Conservation (phyloP, 2,329 filamentous ascomycete species). For the Colletotrichum filicis region DNA sequence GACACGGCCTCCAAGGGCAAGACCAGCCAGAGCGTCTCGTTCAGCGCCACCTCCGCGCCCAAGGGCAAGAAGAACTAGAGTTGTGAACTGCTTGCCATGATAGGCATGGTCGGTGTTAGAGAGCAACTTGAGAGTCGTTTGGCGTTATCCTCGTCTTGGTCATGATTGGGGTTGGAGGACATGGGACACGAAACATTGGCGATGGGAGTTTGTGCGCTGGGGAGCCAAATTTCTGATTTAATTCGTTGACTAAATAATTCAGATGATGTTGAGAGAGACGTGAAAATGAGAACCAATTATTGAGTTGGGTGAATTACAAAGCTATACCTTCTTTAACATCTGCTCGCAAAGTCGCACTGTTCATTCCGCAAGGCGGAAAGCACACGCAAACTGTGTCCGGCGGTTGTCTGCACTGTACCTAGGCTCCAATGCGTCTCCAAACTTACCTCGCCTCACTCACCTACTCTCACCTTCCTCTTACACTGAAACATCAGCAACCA, state of each 20-base stretch:
- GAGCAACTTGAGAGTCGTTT: background rate
- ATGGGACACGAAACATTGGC: conserved; percentile 6
- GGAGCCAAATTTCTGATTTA: conserved; percentile 22
- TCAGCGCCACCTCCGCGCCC: conserved; percentile 40
- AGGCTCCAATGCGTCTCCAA: conserved; percentile 8
- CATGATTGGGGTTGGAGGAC: background rate
- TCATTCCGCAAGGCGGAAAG: accelerated
- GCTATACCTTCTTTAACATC: background rate
- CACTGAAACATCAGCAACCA: conserved; percentile 19
- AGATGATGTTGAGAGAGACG: conserved; percentile 11
- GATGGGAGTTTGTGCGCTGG: conserved; percentile 13
- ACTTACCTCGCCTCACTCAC: conserved; percentile 2
- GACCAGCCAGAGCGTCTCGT: conserved; percentile 49
- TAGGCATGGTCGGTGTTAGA: background rate
- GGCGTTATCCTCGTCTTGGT: conserved; percentile 1
- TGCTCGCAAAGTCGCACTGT: background rate
- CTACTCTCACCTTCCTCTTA: conserved; percentile 8
- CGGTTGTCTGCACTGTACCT: background rate
- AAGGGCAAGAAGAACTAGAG: background rate
- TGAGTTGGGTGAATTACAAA: background rate
- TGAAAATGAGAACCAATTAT: background rate
- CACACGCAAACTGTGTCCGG: background rate
- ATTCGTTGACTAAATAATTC: conserved; percentile 26
- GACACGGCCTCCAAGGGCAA: conserved; percentile 49
- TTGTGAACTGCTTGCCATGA: background rate